Base-by-base conservation (phyloP, 441 rosid species). In the Corymbia calophylla region DNA sequence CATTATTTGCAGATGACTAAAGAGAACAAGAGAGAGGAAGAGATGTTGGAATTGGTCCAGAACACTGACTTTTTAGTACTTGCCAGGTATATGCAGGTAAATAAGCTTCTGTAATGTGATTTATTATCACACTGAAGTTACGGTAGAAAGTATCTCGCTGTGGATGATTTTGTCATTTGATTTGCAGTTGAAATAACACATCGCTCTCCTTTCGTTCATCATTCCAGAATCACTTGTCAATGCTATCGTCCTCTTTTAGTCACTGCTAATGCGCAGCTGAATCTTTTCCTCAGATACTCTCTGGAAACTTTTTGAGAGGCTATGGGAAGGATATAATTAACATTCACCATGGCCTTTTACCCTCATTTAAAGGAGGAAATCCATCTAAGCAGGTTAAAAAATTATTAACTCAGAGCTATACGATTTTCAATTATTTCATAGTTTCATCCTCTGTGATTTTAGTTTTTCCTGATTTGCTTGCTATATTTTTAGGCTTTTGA, bases 41-140 rank as follows among this genome's bases (percentile, higher is more conserved):
- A 97, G 93, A 95, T 96, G 88, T 90, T 97, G 93, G 97, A 94
- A 70, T 92, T 98, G 95, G 97, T 97, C 53, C 94, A 92, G 93
- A 92, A 94, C 91, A 97, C 99, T 16, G 98, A 98, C 92, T 98
- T 98, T 91, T 86, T 98, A 89, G 98, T 98, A 70, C 99, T 97
- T 64, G 99, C 99, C 81, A 96, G 99, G 94, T 98, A 98, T 92
- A 98, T 98, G 99, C 99, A 98, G 99, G 99, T 98, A 94, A 94
- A 89, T 91, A 85, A 90, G 73, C 44, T 82, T 91, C 68, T 47
- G 35, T 44, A 14, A 44, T 77, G n/a, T 77, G 53, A 44, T 77
- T 77, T 77, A 77, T 77, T 13, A 77, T 77, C 6, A 0, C n/a
- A 47, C 85, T 80, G 53, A 80, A 44, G 19, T 47, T 80, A 47